A percentile compares a stretch with the other conserved stretches of the same genome.
Evolutionary conservation across 2,329 filamentous ascomycete genomes (phyloP).

Genomic region (Aspergillus sp.): DNA sequence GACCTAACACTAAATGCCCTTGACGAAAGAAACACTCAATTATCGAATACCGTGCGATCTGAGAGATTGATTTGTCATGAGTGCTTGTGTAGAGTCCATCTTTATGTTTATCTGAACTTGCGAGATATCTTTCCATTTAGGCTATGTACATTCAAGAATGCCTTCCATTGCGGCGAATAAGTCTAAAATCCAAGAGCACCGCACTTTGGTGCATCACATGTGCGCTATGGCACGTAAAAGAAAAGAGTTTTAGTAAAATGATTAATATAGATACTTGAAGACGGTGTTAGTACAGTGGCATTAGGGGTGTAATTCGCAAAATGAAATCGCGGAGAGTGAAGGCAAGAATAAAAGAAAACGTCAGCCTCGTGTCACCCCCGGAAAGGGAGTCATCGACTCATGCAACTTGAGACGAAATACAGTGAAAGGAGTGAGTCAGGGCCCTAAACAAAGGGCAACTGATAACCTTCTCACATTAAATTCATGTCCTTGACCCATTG

Average conservation of each 20-base stretch:
- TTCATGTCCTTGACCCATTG: background rate
- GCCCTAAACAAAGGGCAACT: background rate
- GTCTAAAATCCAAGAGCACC: background rate
- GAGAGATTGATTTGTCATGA: background rate
- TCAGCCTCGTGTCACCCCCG: constrained; percentile 18
- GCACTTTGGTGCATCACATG: background rate
- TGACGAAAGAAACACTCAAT: background rate
- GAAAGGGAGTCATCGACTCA: background rate
- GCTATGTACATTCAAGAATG: constrained; percentile 8
- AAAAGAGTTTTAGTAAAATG: background rate
- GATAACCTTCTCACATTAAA: background rate
- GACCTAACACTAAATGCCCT: background rate
- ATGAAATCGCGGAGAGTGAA: background rate
- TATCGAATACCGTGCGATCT: background rate
- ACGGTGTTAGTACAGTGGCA: constrained; percentile 12
- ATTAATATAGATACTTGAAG: constrained; percentile 15
- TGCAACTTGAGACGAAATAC: background rate
- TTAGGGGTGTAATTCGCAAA: constrained; percentile 1
- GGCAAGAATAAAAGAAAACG: constrained; percentile 5
- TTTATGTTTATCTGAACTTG: background rate
- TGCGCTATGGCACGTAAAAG: constrained; percentile 5
- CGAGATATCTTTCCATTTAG: background rate
- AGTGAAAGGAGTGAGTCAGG: background rate
- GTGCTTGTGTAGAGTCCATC: background rate
- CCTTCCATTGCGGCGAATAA: background rate